phyloP scores from a whole-genome alignment of 345 rosid species.

The Orychophragmus violaceus region DNA sequence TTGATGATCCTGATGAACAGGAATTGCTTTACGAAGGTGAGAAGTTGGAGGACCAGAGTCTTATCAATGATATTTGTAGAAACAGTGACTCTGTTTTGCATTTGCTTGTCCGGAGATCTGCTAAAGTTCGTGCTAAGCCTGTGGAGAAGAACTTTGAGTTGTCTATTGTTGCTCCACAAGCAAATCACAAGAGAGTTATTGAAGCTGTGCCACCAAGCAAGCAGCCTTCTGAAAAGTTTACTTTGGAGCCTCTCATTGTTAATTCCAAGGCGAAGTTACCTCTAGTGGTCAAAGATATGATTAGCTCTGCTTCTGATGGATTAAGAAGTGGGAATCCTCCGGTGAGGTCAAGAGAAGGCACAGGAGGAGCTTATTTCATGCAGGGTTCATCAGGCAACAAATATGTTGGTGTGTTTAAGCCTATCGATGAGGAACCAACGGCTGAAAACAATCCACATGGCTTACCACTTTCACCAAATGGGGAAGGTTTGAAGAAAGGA shows the following conservation, averaged over 20 bases:
- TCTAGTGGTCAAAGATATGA: conserved; percentile 39
- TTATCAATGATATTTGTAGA: conserved; percentile 51
- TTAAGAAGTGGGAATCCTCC: conserved; percentile 55
- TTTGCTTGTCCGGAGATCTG: conserved; percentile 57
- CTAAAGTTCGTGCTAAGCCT: conserved; percentile 53
- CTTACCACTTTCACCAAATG: conserved; percentile 54
- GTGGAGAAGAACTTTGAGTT: conserved; percentile 60
- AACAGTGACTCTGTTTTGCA: conserved; percentile 49
- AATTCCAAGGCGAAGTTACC: conserved; percentile 39
- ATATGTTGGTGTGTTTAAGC: conserved; percentile 76
- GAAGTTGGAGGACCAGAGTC: conserved; percentile 55
- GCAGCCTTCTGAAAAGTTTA: conserved; percentile 27
- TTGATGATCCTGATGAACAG: conserved; percentile 48
- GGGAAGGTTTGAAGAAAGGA: conserved; percentile 89
- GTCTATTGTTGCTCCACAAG: conserved; percentile 47
- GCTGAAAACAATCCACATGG: conserved; percentile 78
- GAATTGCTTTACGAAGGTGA: conserved; percentile 67
- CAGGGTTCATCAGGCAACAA: conserved; percentile 51
- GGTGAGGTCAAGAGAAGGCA: conserved; percentile 61
- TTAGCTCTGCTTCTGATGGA: conserved; percentile 53
- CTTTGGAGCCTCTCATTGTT: conserved; percentile 50
- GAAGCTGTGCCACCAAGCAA: conserved; percentile 7
- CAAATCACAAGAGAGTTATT: conserved; percentile 16
- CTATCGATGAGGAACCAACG: conserved; percentile 82
- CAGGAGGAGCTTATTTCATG: conserved; percentile 92